A percentile compares a stretch with the other conserved stretches of the same genome.
These are phyloP conservation scores for Vachellia collinsii DNA, from an alignment of 306 rosid genomes.

Conservation along the genomic window DNA sequence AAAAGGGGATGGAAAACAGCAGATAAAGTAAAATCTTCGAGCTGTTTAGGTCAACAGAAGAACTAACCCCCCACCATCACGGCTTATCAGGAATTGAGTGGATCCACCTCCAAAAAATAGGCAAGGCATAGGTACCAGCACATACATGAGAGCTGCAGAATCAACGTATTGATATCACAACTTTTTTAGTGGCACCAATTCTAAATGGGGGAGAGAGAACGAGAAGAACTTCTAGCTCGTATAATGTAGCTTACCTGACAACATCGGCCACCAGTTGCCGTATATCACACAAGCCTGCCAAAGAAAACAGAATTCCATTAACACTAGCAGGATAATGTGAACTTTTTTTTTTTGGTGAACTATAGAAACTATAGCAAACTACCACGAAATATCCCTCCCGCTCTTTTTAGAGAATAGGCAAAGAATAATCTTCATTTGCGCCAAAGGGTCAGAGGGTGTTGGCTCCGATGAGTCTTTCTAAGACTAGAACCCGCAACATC, in stretches of 20 bases:
- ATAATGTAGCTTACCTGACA: slow-evolving; percentile 65
- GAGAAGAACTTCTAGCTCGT: slow-evolving; percentile 20
- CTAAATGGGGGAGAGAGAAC: not conserved
- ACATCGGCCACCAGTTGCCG: slow-evolving; percentile 99
- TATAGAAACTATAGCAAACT: not conserved
- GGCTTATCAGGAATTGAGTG: slow-evolving; percentile 74
- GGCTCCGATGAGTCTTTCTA: not conserved
- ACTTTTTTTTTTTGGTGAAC: not conserved
- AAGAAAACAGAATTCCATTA: slow-evolving; percentile 18
- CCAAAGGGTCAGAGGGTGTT: not conserved
- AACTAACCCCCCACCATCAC: slow-evolving; percentile 65
- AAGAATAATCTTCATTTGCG: not conserved
- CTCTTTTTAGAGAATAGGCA: not conserved
- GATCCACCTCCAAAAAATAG: slow-evolving; percentile 96
- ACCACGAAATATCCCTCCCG: not conserved
- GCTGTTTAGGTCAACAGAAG: slow-evolving; percentile 3
- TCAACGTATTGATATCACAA: slow-evolving; percentile 16
- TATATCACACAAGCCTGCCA: slow-evolving; percentile 92
- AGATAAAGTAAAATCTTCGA: slow-evolving; percentile 11
- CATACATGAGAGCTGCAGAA: slow-evolving; percentile 93
- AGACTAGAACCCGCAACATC: not conserved
- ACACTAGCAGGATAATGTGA: slow-evolving; percentile 24
- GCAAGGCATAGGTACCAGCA: slow-evolving; percentile 93
- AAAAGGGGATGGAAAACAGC: slow-evolving; percentile 6
- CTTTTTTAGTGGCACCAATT: slow-evolving; percentile 1